These are phyloP conservation scores for Truncatella angustata DNA, from an alignment of 2,329 filamentous ascomycete genomes.

Conservation along the genomic window DNA sequence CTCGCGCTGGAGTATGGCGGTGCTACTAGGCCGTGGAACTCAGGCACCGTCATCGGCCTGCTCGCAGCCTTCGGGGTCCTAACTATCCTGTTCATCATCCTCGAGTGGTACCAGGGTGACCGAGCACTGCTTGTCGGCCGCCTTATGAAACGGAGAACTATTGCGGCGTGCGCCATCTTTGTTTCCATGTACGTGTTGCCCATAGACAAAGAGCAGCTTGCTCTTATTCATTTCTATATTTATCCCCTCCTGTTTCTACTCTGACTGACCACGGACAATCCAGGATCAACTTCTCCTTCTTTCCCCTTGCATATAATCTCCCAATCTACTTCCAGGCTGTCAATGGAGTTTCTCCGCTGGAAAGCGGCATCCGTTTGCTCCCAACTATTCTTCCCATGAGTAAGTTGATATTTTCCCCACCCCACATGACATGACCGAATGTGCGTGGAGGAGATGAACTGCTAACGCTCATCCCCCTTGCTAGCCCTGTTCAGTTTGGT, in stretches of 20 bases:
- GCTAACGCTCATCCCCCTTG: slow-evolving; percentile 30
- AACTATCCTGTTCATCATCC: slow-evolving; percentile 37
- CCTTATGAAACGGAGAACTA: slow-evolving; percentile 38
- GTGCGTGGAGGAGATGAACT: background rate
- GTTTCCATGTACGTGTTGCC: slow-evolving; percentile 31
- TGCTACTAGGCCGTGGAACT: slow-evolving; percentile 37
- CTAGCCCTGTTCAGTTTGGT: slow-evolving; percentile 37
- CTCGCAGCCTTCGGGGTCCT: slow-evolving; percentile 37
- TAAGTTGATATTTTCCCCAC: background rate
- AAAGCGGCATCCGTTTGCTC: slow-evolving; percentile 41
- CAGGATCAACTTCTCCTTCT: background rate
- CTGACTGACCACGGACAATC: background rate
- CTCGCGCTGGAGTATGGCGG: slow-evolving; percentile 34
- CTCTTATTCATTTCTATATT: slow-evolving; percentile 23
- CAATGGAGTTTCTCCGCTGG: slow-evolving; percentile 23
- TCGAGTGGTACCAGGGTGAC: slow-evolving; percentile 32
- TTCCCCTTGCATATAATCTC: background rate
- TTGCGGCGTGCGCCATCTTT: slow-evolving; percentile 32
- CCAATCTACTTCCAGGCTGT: background rate
- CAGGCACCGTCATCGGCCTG: slow-evolving; percentile 41
- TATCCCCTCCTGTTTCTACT: background rate
- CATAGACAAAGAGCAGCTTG: slow-evolving; percentile 30
- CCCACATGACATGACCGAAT: background rate
- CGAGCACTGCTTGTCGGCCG: slow-evolving; percentile 39
- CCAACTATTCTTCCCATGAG: slow-evolving; percentile 33